A percentile compares a stretch with the other conserved stretches of the same genome.
phyloP scores from a whole-genome alignment of 2,329 filamentous ascomycete genomes.

The Botryotinia narcissicola region DNA sequence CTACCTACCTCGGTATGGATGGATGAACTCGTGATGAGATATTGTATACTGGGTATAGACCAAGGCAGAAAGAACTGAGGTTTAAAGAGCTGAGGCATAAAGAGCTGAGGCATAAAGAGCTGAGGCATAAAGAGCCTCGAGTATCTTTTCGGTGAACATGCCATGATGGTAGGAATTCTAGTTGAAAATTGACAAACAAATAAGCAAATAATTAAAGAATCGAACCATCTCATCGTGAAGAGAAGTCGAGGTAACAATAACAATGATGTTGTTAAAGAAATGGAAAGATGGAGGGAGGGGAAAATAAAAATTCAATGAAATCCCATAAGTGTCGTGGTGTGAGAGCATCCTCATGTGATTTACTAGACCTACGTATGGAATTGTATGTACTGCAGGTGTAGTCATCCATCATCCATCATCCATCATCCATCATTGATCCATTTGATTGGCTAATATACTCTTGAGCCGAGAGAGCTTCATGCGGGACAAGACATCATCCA shows the following conservation, averaged over 20 bases:
- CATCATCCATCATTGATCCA: background rate
- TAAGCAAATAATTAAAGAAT: background rate
- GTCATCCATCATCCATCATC: background rate
- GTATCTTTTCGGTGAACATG: background rate
- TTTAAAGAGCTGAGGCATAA: background rate
- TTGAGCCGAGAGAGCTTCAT: background rate
- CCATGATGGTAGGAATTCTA: too few relatives aligned
- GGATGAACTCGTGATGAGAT: background rate
- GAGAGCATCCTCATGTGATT: background rate
- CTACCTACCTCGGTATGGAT: background rate
- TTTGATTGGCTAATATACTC: background rate
- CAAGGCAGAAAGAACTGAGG: background rate
- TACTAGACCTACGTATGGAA: too few relatives aligned
- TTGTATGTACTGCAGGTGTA: background rate
- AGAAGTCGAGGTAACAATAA: background rate
- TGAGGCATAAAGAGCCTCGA: background rate
- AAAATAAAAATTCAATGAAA: background rate
- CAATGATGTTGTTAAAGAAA: background rate
- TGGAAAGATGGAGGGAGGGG: background rate
- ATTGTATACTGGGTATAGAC: background rate
- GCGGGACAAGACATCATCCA: background rate
- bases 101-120: background rate
- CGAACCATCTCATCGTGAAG: background rate
- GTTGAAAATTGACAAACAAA: background rate
- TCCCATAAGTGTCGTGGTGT: background rate